These are phyloP conservation scores for Ogataea paraovalis DNA, from an alignment of 805 yeast species.

Conservation along the genomic window DNA sequence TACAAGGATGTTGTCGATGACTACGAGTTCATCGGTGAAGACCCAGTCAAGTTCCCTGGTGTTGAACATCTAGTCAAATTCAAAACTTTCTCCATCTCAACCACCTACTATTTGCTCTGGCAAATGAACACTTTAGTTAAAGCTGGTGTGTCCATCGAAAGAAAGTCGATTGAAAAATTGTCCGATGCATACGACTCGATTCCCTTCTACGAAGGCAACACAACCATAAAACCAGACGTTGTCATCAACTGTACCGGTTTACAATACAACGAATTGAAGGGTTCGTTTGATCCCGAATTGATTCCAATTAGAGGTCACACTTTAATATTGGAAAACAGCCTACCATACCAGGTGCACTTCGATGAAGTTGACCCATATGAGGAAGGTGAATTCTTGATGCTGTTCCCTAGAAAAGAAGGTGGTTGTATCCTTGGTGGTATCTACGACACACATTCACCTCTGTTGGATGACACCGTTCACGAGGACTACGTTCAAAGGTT, in stretches of 20 bases:
- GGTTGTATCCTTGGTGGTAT: conserved; percentile 62
- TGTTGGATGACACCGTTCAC: conserved; percentile 32
- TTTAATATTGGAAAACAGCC: conserved; percentile 44
- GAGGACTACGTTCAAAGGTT: conserved; percentile 47
- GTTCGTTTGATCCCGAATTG: conserved; percentile 44
- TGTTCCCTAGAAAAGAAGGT: conserved; percentile 67
- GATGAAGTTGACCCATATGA: conserved; percentile 26
- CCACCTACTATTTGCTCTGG: conserved; percentile 52
- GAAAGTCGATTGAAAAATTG: conserved; percentile 40
- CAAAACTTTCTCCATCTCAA: conserved; percentile 55
- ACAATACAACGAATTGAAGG: conserved; percentile 40
- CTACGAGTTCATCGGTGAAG: conserved; percentile 28
- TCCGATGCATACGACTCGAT: conserved; percentile 38
- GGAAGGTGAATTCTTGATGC: conserved; percentile 49
- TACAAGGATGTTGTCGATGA: conserved; percentile 41
- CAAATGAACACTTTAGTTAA: conserved; percentile 41
- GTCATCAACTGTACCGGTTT: conserved; percentile 60
- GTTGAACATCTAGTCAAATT: conserved; percentile 36
- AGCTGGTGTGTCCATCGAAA: conserved; percentile 42
- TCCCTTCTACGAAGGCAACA: conserved; percentile 16
- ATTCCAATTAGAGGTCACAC: conserved; percentile 61
- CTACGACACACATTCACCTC: conserved; percentile 21
- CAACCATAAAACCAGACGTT: conserved; percentile 28
- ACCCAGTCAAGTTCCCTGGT: conserved; percentile 33
- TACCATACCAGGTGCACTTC: conserved; percentile 35